These are phyloP conservation scores for Trichaptum fuscoviolaceum DNA, from an alignment of 768 basidiomycete genomes.

Conservation along the genomic window DNA sequence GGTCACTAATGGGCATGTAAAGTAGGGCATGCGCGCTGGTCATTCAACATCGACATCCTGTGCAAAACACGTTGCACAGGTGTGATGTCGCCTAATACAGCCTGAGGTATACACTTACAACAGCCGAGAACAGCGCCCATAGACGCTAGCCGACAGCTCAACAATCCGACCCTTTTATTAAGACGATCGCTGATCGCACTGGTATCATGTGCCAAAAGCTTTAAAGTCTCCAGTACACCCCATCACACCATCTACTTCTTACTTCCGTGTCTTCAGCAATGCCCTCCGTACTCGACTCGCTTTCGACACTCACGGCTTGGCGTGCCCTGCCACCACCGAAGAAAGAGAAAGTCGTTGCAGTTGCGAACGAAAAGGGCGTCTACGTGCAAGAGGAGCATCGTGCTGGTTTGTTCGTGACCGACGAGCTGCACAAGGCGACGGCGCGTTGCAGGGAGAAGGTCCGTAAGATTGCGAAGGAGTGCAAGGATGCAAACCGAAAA, in stretches of 20 bases:
- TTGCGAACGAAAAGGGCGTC: constrained; percentile 4
- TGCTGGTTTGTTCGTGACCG: constrained; percentile 39
- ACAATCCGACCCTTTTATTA: neutral
- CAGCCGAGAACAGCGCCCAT: neutral
- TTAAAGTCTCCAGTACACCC: neutral
- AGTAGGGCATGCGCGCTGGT: too few species aligned
- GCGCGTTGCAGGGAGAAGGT: constrained; percentile 41
- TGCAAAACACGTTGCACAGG: too few species aligned
- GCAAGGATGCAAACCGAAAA: constrained; percentile 42
- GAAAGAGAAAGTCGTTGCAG: neutral
- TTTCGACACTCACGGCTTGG: neutral
- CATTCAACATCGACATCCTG: too few species aligned
- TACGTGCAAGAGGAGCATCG: constrained; percentile 18
- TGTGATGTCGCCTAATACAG: too few species aligned
- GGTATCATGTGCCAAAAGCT: neutral
- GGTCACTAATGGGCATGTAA: too few species aligned
- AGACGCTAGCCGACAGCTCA: neutral
- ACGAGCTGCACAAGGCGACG: constrained; percentile 41
- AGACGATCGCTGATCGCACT: too few species aligned
- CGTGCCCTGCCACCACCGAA: neutral
- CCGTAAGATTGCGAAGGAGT: constrained; percentile 38
- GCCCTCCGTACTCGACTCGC: neutral
- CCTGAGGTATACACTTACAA: too few species aligned
- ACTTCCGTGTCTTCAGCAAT: neutral
- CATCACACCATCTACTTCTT: neutral